These are phyloP conservation scores for Melaleuca quinquenervia DNA, from an alignment of 345 rosid genomes.

Conservation along the genomic window DNA sequence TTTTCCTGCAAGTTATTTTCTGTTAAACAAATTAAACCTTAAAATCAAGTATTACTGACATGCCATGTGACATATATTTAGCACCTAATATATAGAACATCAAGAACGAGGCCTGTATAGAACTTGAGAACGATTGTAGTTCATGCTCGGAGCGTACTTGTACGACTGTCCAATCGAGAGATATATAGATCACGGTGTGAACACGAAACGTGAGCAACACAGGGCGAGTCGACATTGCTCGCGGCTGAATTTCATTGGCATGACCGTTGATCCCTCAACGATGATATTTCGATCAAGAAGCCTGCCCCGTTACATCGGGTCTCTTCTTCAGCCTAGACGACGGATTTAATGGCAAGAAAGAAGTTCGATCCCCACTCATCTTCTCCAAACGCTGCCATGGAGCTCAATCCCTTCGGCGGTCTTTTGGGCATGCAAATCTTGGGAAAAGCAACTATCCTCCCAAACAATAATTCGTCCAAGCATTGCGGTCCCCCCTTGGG, in stretches of 20 bases:
- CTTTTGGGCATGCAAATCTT: neutral
- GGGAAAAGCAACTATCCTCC: neutral
- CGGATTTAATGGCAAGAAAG: neutral
- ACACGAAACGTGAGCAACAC: too few relatives aligned
- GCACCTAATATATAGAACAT: neutral
- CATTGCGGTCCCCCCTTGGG: neutral
- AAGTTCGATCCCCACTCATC: neutral
- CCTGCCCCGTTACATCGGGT: neutral
- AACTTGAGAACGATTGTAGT: neutral
- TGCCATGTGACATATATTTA: too few relatives aligned
- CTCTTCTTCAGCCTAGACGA: neutral
- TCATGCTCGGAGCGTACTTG: too few relatives aligned
- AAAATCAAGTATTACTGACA: too few relatives aligned
- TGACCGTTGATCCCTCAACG: too few relatives aligned
- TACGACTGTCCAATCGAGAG: too few relatives aligned
- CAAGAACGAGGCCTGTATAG: neutral
- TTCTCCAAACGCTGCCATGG: neutral
- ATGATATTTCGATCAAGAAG: neutral
- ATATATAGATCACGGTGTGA: too few relatives aligned
- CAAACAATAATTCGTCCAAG: neutral
- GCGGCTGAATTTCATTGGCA: too few relatives aligned
- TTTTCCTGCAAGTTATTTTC: too few relatives aligned
- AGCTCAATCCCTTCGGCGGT: neutral
- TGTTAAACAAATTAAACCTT: too few relatives aligned
- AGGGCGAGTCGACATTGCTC: too few relatives aligned